phyloP scores from a whole-genome alignment of 371 early-diverging fungal genomes.

The Mortierella sp. region DNA sequence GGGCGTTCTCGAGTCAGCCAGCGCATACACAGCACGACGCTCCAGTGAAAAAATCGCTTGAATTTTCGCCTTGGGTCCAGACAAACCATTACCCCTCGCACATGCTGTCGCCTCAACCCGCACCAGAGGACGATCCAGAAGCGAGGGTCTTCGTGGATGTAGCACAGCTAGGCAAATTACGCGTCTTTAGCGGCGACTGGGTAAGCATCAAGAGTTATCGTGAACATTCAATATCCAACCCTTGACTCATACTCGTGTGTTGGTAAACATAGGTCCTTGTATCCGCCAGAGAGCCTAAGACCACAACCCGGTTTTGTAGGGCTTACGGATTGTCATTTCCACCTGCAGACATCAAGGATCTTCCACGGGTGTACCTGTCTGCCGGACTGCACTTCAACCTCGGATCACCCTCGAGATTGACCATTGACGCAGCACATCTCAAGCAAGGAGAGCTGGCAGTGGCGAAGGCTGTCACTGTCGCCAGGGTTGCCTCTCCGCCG shows the following conservation, averaged over 20 bases:
- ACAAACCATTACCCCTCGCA: constrained; percentile 60
- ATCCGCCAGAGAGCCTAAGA: constrained; percentile 24
- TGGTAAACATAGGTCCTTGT: constrained; percentile 16
- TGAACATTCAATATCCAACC: neutral
- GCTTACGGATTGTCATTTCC: constrained; percentile 38
- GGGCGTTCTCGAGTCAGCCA: constrained; percentile 32
- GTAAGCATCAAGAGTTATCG: constrained; percentile 36
- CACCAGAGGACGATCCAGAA: constrained; percentile 66
- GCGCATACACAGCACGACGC: constrained; percentile 23
- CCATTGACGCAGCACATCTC: constrained; percentile 52
- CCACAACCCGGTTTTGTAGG: constrained; percentile 22
- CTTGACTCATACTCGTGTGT: neutral
- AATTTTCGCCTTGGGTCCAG: constrained; percentile 57
- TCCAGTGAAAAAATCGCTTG: constrained; percentile 31
- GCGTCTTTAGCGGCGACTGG: constrained; percentile 85
- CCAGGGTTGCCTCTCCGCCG: constrained; percentile 80
- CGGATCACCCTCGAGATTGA: constrained; percentile 58
- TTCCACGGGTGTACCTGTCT: constrained; percentile 61
- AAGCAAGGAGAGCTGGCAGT: constrained; percentile 62
- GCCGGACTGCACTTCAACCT: constrained; percentile 73
- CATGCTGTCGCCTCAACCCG: constrained; percentile 65
- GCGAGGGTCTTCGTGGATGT: constrained; percentile 68
- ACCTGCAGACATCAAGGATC: constrained; percentile 21
- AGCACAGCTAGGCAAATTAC: constrained; percentile 67
- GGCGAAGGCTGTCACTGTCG: constrained; percentile 76